Evolutionary conservation across 2,329 filamentous ascomycete species (phyloP), one percentile per base, ranked within the genome.

Genomic region (Cercospora zeae-maydis): DNA sequence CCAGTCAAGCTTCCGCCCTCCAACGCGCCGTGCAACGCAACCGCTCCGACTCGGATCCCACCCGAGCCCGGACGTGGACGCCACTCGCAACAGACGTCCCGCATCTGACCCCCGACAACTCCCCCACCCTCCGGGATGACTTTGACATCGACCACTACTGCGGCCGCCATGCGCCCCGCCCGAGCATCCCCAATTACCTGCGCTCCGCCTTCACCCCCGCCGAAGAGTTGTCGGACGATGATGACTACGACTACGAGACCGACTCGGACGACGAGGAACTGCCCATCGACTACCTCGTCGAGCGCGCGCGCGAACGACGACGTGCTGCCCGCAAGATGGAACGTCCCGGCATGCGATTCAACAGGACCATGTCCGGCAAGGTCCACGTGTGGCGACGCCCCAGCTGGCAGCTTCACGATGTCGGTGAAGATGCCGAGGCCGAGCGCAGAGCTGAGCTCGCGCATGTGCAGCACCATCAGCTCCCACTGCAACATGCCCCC

Each of bases 81-180:
- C 64, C 69, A 6, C 64, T 67, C 10, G 54, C 68, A 34, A 61
- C 70, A 10, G 66, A 67, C 30, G n/a, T 73, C 10, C 73, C 73
- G 1, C 67, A 63, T 47, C 68, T 75, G 16, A 75, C 73, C 5
- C 73, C 73, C 0, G 73, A 75, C 62, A 68, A 63, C 57, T 74
- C 72, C 6, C 73, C 73, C 4, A 64, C 68, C 21, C 67, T 74
- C 8, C 63, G 66, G 16, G 72, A 74, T 51, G 67, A 72, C 31
- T 62, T 72, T 47, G 72, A 72, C 42, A 68, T 68, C 34, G 70
- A 71, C 36, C 55, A 53, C 30, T 64, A 66, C 58, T 66, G 63
- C 53, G 58, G 63, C 10, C 45, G 59, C 14, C 55, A 52, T 24
- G 55, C 42, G 10, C 30, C 61, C 47, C 53, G 60, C 31, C 56